phyloP scores from a whole-genome alignment of 2,329 filamentous ascomycete genomes.

The Diaporthe caulivora region DNA sequence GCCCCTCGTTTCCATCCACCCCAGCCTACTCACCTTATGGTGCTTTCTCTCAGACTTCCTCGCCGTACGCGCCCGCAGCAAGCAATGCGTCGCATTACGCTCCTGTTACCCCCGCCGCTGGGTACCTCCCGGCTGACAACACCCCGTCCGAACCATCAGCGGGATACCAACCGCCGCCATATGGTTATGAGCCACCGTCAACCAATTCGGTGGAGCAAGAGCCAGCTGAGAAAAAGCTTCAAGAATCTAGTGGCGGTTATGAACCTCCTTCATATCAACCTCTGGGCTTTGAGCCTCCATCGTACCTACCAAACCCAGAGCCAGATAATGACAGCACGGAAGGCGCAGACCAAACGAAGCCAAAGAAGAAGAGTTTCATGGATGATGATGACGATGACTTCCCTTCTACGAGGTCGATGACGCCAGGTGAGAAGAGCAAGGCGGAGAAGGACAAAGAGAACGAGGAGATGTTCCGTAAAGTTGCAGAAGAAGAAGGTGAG shows the following conservation, averaged over 20 bases:
- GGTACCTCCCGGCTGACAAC: slow-evolving; percentile 7
- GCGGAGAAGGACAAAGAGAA: slow-evolving; percentile 81
- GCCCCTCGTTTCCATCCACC: slow-evolving; percentile 6
- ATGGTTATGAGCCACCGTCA: slow-evolving; percentile 65
- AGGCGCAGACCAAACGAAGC: slow-evolving; percentile 65
- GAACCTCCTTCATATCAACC: slow-evolving; percentile 74
- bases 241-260: slow-evolving; percentile 60
- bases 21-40: slow-evolving; percentile 37
- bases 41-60: slow-evolving; percentile 35
- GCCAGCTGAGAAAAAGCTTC: slow-evolving; percentile 40
- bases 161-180: slow-evolving; percentile 60
- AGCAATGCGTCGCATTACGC: slow-evolving; percentile 32
- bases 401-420: slow-evolving; percentile 56
- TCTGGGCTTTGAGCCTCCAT: slow-evolving; percentile 68
- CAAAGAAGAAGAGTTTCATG: slow-evolving; percentile 84
- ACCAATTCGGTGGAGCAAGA: slow-evolving; percentile 49
- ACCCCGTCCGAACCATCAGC: slow-evolving; percentile 6
- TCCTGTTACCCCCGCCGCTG: slow-evolving; percentile 26
- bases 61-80: slow-evolving; percentile 40
- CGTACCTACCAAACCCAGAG: slow-evolving; percentile 63
- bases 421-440: slow-evolving; percentile 70
- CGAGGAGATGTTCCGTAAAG: slow-evolving; percentile 86
- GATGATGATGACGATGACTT: slow-evolving; percentile 83
- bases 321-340: slow-evolving; percentile 57
- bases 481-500: slow-evolving; percentile 81